Evolutionary conservation across 768 basidiomycete species (phyloP).

Genomic region (Leccinum subgranulosum): DNA sequence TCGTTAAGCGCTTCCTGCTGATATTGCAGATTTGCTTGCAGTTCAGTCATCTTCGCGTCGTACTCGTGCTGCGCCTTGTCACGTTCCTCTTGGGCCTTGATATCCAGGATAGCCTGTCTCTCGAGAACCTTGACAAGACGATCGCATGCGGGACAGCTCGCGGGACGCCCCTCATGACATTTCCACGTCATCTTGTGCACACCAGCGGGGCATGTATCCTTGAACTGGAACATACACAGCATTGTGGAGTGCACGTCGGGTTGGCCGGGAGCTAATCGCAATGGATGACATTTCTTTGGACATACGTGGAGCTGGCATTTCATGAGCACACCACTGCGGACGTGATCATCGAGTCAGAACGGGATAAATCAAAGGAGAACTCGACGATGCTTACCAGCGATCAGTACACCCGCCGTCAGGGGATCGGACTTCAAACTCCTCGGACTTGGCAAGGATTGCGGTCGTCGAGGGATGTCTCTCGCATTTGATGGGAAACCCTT

Average conservation of each 20-base stretch:
- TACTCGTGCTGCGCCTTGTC: constrained; percentile 46
- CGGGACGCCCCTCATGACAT: constrained; percentile 42
- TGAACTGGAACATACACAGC: constrained; percentile 39
- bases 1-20: constrained; percentile 36
- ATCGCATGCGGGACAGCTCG: constrained; percentile 46
- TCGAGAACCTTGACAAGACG: constrained; percentile 39
- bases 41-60: constrained; percentile 37
- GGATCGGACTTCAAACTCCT: constrained; percentile 49
- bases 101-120: constrained; percentile 38
- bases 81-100: constrained; percentile 40
- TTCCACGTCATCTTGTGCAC: constrained; percentile 44
- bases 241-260: constrained; percentile 29
- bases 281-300: constrained; percentile 60
- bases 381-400: constrained; percentile 47
- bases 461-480: constrained; percentile 48
- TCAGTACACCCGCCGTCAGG: constrained; percentile 66
- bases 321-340: constrained; percentile 13
- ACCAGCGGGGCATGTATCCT: constrained; percentile 38
- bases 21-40: constrained; percentile 40
- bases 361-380: neutral
- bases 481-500: constrained; percentile 62
- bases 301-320: constrained; percentile 42
- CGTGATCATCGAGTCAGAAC: neutral
- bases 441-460: constrained; percentile 34
- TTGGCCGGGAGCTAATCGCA: constrained; percentile 43